Conservation (phyloP, 1,284 basidiomycete species). For the Apiotrichum domesticum region DNA sequence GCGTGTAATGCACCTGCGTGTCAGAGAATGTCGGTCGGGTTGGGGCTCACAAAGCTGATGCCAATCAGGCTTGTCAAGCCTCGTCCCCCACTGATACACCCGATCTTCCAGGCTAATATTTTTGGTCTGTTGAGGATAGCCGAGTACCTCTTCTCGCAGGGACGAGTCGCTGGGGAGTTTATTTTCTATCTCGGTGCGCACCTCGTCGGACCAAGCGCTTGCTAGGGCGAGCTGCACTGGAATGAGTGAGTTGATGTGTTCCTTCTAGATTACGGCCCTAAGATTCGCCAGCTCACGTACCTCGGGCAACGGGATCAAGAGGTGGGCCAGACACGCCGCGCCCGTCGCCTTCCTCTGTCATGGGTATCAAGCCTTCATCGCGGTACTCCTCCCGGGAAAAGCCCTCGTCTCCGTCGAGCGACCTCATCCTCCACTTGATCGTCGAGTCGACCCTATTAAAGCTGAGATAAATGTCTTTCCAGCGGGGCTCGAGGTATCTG, state of each 20-base stretch:
- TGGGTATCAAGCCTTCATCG: no score
- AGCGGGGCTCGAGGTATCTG: not conserved
- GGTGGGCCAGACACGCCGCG: conserved; percentile 1
- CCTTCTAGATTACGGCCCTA: no score
- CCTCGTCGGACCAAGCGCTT: not conserved
- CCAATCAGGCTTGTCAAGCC: not conserved
- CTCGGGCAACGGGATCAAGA: not conserved
- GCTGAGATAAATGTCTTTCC: not conserved
- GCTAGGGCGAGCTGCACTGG: not conserved
- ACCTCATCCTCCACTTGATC: not conserved
- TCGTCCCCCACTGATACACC: not conserved
- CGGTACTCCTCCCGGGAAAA: not conserved
- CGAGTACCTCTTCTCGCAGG: no score
- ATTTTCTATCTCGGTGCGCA: not conserved
- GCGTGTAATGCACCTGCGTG: not conserved
- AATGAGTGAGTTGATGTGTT: no score
- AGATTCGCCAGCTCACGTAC: not conserved
- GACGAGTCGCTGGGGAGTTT: not conserved
- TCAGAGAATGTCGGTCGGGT: no score
- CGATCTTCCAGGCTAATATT: not conserved
- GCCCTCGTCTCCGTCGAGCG: not conserved
- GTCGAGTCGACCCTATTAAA: not conserved
- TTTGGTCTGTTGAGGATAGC: no score
- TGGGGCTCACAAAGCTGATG: not conserved
- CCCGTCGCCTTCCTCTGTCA: not conserved